Evolutionary conservation across 176 grass and related monocot species (phyloP), one percentile per base, ranked within the genome.

Genomic region (Ampelocalamus luodianensis): DNA sequence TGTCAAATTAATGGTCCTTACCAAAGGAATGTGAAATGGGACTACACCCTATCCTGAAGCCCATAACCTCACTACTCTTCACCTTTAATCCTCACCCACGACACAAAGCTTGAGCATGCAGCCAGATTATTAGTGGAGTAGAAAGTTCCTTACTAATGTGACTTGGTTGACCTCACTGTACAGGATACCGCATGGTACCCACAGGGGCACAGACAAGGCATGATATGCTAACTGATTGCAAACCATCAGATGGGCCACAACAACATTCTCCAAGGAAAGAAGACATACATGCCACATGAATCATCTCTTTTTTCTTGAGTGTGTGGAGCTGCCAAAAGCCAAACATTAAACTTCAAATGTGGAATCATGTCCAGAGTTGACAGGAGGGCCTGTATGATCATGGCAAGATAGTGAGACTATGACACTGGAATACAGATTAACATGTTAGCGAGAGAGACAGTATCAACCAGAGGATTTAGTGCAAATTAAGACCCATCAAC

Each of bases 1-100:
- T 80, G 45, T n/a, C 27, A 67, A 38, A 36, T 32, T n/a, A 37
- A 51, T 68, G 62, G 27, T 70, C 65, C 65, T 26, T 39, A 27
- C 46, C 16, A 48, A 36, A 66, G 46, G 32, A 81, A 68, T 81
- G 38, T 36, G 68, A 72, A 76, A 23, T 74, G 72, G 72, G 71
- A 20, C 26, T 26, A 0, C 20, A 3, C 24, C 15, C 34, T 69
- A 4, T 55, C 22, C 20, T 55, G 32, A 55, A 29, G 32, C 65
- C 34, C 65, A 70, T 55, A 81, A 70, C 36, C 13, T 42, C 38
- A 71, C 17, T 32, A 64, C 8, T 34, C 0, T 40, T 17, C 20
- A 74, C 70, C 26, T 74, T 50, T 83, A 62, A 60, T 83, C 26
- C 36, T 32, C 16, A 61, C 24, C 68, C 11, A 32, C 13, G 32